Conservation (phyloP, 2,329 filamentous ascomycete genomes). For the Cercospora brassicicola region DNA sequence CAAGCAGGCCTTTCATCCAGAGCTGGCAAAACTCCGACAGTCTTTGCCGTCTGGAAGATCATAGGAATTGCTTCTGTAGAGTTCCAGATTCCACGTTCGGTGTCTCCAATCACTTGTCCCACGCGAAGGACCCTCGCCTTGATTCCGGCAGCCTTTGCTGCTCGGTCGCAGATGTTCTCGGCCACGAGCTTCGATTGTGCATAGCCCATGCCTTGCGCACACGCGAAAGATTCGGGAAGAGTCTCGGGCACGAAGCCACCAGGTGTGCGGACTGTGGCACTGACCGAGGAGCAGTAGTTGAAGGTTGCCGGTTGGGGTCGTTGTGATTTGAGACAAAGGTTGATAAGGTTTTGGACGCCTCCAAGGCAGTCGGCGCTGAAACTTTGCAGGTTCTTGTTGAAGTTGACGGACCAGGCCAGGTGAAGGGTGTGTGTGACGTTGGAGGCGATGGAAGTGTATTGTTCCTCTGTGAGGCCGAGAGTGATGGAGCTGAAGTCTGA, state of each 20-base stretch:
- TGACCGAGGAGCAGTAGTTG: constrained; percentile 44
- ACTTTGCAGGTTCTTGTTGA: constrained; percentile 39
- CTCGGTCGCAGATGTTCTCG: constrained; percentile 36
- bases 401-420: constrained; percentile 44
- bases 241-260: constrained; percentile 36
- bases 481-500: constrained; percentile 31
- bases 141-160: constrained; percentile 35
- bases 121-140: constrained; percentile 31
- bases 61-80: constrained; percentile 47
- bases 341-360: constrained; percentile 35
- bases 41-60: constrained; percentile 44
- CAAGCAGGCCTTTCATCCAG: constrained; percentile 46
- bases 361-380: constrained; percentile 38
- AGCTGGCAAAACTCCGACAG: constrained; percentile 43
- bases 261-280: constrained; percentile 27
- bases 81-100: constrained; percentile 41
- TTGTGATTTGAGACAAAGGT: constrained; percentile 30
- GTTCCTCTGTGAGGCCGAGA: constrained; percentile 31
- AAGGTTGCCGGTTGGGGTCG: constrained; percentile 34
- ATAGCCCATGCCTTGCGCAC: constrained; percentile 39
- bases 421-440: constrained; percentile 38
- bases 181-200: constrained; percentile 43
- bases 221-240: constrained; percentile 30
- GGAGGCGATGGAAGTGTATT: constrained; percentile 28
- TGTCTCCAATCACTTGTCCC: constrained; percentile 36